Evolutionary conservation across 208 protist species (phyloP).

Genomic region (Acanthamoeba sp.): DNA sequence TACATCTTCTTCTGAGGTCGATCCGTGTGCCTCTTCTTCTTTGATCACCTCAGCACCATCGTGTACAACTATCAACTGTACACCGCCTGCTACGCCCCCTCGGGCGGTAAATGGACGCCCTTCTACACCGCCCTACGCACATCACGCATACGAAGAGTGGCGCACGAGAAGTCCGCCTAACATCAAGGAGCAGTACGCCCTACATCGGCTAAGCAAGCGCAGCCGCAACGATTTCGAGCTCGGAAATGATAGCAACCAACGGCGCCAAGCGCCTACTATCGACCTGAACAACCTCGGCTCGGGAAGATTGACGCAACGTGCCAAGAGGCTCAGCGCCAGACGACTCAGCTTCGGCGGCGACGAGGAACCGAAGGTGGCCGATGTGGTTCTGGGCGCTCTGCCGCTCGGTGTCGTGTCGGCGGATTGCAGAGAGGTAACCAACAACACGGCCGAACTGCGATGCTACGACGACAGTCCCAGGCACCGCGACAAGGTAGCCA

Average conservation of each 20-base stretch:
- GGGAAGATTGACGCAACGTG: not conserved
- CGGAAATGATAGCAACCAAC: not conserved
- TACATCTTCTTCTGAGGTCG: not conserved
- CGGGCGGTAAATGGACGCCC: not conserved
- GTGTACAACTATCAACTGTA: no score
- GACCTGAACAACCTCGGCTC: not conserved
- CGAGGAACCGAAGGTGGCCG: not conserved
- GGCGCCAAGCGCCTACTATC: not conserved
- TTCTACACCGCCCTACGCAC: not conserved
- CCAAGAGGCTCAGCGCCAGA: not conserved
- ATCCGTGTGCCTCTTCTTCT: no score
- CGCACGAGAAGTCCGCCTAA: not conserved
- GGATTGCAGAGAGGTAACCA: not conserved
- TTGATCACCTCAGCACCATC: no score
- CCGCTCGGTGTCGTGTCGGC: not conserved
- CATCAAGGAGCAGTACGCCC: not conserved
- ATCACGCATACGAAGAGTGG: not conserved
- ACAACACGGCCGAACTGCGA: not conserved
- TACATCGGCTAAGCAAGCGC: not conserved
- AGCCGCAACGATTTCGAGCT: not conserved
- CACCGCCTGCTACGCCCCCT: not conserved
- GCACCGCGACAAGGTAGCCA: not conserved
- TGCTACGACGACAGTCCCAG: not conserved
- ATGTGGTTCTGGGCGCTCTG: not conserved
- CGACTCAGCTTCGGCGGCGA: not conserved